Evolutionary conservation across 495 filamentous ascomycete species (phyloP), one percentile per base, ranked within the genome.

Genomic region (Xylaria venustula): DNA sequence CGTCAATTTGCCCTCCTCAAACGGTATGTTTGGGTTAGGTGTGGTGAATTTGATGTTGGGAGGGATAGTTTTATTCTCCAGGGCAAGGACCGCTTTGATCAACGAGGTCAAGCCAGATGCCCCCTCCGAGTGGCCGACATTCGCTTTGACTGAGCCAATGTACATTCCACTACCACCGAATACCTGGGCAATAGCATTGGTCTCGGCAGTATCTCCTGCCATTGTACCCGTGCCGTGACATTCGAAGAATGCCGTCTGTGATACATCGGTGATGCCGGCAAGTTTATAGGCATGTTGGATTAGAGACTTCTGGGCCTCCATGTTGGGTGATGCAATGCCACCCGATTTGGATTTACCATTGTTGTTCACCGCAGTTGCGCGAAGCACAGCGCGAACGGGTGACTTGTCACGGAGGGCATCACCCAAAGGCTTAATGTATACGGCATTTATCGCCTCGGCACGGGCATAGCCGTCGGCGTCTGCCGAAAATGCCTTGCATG

Each of bases 111-210:
- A 62, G 0, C 81, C 82, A 30, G 73, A 73, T 1, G 77, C 70
- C 0, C 73, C 80, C 67, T 85, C 83, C 1, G 71, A 53, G 59
- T 86, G 83, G 0, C 83, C 79, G 3, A 83, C 65, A 51, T 82
- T 81, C 0, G 78, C 72, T 5, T 86, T 85, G 0, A 84, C 69
- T 0, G 81, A 80, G 3, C 82, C 82, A 36, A 86, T 74, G 45
- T 75, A 73, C 7, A 81, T 60, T 1, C 73, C 70, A 0, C 61
- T 50, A 7, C 25, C 22, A 4, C 68, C 71, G 42, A 77, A 72
- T 1, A 70, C 65, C 20, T 49, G 55, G 6, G 71, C 66, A 3
- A 79, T 65, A 1, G 74, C 76, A 1, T 59, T 54, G 0, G 64
- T 57, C 46, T 80, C 78, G 19, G 73, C 67, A 5, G 76, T 73